A percentile compares a stretch with the other conserved stretches of the same genome.
phyloP scores from a whole-genome alignment of 2,329 filamentous ascomycete species.

The Karstenula rhodostoma region DNA sequence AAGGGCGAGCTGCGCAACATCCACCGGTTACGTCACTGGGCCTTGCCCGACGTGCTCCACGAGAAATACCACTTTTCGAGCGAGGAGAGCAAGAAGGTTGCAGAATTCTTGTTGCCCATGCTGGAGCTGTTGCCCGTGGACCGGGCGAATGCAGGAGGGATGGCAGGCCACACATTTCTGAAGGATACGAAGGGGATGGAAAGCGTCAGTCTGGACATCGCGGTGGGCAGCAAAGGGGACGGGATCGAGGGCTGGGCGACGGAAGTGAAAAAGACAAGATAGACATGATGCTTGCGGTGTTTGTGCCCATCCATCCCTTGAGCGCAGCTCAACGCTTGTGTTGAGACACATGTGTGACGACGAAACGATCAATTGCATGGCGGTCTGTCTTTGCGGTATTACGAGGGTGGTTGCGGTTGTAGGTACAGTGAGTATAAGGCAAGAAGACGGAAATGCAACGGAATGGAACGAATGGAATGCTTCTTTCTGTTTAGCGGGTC shows the following conservation, averaged over 20 bases:
- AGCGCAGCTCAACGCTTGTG: constrained; percentile 4
- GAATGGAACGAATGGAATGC: background rate
- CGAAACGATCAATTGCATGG: constrained; percentile 14
- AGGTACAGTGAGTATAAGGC: constrained; percentile 6
- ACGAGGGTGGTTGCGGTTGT: background rate
- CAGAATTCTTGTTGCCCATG: constrained; percentile 88
- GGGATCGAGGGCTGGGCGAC: constrained; percentile 93
- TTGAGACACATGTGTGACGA: constrained; percentile 6
- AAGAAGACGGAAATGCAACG: constrained; percentile 3
- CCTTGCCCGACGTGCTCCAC: constrained; percentile 85
- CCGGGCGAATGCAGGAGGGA: constrained; percentile 93
- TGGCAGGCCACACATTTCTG: constrained; percentile 85
- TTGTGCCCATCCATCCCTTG: background rate
- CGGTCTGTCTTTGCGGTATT: constrained; percentile 12
- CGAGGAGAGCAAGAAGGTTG: constrained; percentile 79
- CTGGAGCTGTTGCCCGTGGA: constrained; percentile 87
- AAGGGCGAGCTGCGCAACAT: constrained; percentile 98
- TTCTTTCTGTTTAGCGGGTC: constrained; percentile 1
- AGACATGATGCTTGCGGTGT: constrained; percentile 12
- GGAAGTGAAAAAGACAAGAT: constrained; percentile 73
- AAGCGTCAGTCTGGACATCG: constrained; percentile 74
- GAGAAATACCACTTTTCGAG: constrained; percentile 97
- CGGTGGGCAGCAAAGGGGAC: constrained; percentile 84
- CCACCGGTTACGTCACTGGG: constrained; percentile 94
- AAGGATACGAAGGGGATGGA: constrained; percentile 91